A percentile compares a stretch with the other conserved stretches of the same genome.
Evolutionary conservation across 2,329 filamentous ascomycete species (phyloP).

Genomic region (Geosmithia morbida): DNA sequence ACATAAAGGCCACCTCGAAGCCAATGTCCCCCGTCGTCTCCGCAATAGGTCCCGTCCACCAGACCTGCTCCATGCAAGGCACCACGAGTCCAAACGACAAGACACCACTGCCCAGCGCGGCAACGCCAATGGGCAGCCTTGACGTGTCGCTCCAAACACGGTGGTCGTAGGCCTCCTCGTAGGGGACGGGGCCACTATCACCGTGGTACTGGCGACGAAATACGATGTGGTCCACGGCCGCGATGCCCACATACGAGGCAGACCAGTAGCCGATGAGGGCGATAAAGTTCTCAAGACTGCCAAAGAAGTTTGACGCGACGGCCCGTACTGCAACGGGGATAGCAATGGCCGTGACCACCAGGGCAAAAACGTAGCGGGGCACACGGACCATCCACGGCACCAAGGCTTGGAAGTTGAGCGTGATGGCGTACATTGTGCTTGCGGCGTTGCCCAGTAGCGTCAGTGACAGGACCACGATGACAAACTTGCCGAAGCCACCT

Average conservation of each 20-base stretch:
- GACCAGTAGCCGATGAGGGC: conserved; percentile 45
- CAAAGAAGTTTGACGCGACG: conserved; percentile 36
- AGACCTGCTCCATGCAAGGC: conserved; percentile 45
- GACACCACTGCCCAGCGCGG: conserved; percentile 29
- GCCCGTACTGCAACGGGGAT: conserved; percentile 44
- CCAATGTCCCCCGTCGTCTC: conserved; percentile 48
- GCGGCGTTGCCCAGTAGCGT: conserved; percentile 44
- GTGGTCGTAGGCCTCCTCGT: conserved; percentile 29
- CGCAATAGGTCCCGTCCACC: conserved; percentile 47
- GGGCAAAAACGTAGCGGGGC: conserved; percentile 41
- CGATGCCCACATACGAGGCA: conserved; percentile 35
- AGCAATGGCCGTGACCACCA: conserved; percentile 42
- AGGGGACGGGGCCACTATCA: conserved; percentile 8
- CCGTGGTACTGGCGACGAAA: conserved; percentile 20
- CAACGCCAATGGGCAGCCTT: conserved; percentile 28
- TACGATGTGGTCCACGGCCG: conserved; percentile 30
- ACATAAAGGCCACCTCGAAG: conserved; percentile 46
- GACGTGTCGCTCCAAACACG: conserved; percentile 30
- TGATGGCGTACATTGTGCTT: conserved; percentile 46
- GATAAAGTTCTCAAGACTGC: conserved; percentile 41
- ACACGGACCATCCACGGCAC: conserved; percentile 39
- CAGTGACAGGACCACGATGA: conserved; percentile 42
- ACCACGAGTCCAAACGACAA: conserved; percentile 36
- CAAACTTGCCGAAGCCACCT: conserved; percentile 47
- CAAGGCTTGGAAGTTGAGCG: conserved; percentile 50